phyloP scores from a whole-genome alignment of 192 early-diverging fungal genomes.

The Funneliformis geosporum region DNA sequence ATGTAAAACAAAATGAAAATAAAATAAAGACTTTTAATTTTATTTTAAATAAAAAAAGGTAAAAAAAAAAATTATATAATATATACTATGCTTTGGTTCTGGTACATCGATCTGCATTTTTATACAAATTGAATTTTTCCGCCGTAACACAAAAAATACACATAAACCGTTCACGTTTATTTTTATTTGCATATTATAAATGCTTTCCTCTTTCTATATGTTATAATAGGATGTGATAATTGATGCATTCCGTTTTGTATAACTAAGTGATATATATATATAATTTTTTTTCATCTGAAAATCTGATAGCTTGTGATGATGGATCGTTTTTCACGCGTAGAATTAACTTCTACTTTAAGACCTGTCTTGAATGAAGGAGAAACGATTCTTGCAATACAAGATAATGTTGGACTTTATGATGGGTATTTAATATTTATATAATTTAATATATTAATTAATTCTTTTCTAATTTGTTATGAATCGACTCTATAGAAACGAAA shows the following conservation, averaged over 20 bases:
- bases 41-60: too few relatives aligned
- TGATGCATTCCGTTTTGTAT: too few relatives aligned
- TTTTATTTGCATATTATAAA: too few relatives aligned
- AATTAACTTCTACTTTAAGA: conserved; percentile 51
- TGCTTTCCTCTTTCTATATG: too few relatives aligned
- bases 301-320: conserved; percentile 13
- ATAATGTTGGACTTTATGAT: conserved; percentile 70
- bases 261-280: too few relatives aligned
- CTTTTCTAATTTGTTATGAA: neutral
- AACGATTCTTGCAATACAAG: conserved; percentile 57
- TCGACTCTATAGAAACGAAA: conserved; percentile 49
- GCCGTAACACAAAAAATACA: neutral
- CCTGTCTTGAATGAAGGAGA: conserved; percentile 58
- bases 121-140: neutral
- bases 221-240: too few relatives aligned
- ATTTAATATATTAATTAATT: conserved; percentile 19
- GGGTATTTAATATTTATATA: conserved; percentile 44
- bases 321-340: conserved; percentile 48
- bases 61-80: too few relatives aligned
- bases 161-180: neutral
- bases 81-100: too few relatives aligned
- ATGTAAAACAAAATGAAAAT: too few relatives aligned
- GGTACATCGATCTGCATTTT: neutral
- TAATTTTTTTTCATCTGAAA: too few relatives aligned
- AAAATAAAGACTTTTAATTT: too few relatives aligned